Evolutionary conservation across 805 yeast species (phyloP).

Genomic region (Spathaspora gorwiae): DNA sequence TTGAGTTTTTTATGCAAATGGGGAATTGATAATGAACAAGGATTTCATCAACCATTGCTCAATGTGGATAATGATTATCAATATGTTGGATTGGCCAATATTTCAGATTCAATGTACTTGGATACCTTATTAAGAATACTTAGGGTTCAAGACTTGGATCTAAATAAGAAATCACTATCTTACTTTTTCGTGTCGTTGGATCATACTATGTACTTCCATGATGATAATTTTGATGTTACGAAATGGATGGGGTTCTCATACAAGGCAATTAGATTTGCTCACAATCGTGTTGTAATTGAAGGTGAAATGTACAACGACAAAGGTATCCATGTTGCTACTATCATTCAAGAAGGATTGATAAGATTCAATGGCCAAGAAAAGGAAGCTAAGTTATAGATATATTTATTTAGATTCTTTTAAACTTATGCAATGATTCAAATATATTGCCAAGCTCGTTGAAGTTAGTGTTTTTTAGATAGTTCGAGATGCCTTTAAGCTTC

Average conservation of each 20-base stretch:
- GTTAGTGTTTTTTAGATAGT: no score
- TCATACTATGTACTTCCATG: constrained; percentile 64
- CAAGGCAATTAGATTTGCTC: constrained; percentile 45
- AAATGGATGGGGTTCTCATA: constrained; percentile 52
- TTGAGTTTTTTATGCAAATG: constrained; percentile 22
- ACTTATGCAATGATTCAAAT: no score
- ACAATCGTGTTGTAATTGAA: constrained; percentile 50
- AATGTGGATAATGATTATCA: constrained; percentile 19
- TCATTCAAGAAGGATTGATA: constrained; percentile 63
- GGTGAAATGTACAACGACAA: constrained; percentile 52
- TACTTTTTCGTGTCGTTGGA: constrained; percentile 59
- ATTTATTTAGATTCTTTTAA: no score
- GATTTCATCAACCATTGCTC: constrained; percentile 10
- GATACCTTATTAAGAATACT: constrained; percentile 50
- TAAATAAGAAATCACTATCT: constrained; percentile 14
- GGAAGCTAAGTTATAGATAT: constrained; percentile 11
- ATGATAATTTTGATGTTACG: constrained; percentile 42
- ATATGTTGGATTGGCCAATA: constrained; percentile 55
- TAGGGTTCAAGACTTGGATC: constrained; percentile 28
- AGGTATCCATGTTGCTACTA: constrained; percentile 53
- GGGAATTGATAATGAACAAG: constrained; percentile 19
- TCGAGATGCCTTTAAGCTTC: no score
- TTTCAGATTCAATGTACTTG: constrained; percentile 55
- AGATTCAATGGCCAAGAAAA: constrained; percentile 16
- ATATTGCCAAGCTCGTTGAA: no score